These are phyloP conservation scores for Pseudoneurospora amorphoporcata DNA, from an alignment of 495 filamentous ascomycete species.

Conservation along the genomic window DNA sequence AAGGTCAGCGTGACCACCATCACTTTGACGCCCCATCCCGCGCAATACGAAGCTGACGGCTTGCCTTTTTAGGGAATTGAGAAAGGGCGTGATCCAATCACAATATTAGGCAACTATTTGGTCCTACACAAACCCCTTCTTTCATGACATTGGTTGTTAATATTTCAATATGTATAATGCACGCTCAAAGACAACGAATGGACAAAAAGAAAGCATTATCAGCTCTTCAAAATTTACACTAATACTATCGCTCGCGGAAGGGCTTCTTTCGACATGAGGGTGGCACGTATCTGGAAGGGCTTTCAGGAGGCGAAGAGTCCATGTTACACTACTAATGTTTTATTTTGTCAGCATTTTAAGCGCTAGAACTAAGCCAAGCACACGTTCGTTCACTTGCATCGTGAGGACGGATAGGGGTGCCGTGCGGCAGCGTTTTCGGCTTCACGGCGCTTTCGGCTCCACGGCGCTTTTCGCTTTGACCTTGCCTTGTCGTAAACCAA, in stretches of 20 bases:
- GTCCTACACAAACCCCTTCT: neutral
- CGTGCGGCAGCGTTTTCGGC: neutral
- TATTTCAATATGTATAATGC: neutral
- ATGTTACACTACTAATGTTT: neutral
- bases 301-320: neutral
- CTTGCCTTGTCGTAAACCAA: neutral
- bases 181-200: neutral
- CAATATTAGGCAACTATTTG: neutral
- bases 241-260: neutral
- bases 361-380: neutral
- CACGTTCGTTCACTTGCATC: neutral
- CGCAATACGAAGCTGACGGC: neutral
- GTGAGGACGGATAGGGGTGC: neutral
- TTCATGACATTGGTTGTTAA: neutral
- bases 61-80: neutral
- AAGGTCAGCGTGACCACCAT: neutral
- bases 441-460: neutral
- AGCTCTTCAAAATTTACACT: neutral
- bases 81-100: neutral
- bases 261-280: neutral
- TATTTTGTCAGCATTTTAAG: neutral
- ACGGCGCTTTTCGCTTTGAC: neutral
- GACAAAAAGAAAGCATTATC: too few species aligned
- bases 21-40: neutral
- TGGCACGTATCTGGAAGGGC: neutral